Conservation (phyloP, 148 eudicot species). For the Chenopodium berlandieri region DNA sequence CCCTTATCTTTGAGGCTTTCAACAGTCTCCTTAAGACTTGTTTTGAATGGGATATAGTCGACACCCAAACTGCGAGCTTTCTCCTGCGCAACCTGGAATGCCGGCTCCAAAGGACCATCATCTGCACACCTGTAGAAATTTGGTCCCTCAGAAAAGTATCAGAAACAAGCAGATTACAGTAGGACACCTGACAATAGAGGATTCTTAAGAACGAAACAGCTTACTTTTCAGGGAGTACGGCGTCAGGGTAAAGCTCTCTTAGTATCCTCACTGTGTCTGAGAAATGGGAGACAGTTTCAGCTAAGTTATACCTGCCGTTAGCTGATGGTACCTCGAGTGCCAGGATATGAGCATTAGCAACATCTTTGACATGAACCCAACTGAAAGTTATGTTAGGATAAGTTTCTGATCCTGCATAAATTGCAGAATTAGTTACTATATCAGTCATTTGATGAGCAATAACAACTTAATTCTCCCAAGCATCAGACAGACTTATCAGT, state of each 20-base stretch:
- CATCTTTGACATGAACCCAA: slow-evolving; percentile 59
- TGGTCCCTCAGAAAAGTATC: neutral
- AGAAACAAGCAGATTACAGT: neutral
- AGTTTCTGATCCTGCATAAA: slow-evolving; percentile 40
- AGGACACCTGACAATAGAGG: neutral
- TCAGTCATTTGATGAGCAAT: neutral
- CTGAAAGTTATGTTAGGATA: slow-evolving; percentile 37
- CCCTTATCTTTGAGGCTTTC: slow-evolving; percentile 56
- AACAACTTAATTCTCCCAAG: too few species aligned
- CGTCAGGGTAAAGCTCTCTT: slow-evolving; percentile 48
- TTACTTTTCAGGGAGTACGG: slow-evolving; percentile 57
- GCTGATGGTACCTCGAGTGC: slow-evolving; percentile 56
- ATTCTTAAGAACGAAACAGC: slow-evolving; percentile 4
- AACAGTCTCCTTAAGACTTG: slow-evolving; percentile 50
- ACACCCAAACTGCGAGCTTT: slow-evolving; percentile 45
- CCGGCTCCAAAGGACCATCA: slow-evolving; percentile 43
- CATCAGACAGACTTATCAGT: neutral
- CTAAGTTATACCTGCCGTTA: slow-evolving; percentile 45
- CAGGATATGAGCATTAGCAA: slow-evolving; percentile 50
- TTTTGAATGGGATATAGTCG: slow-evolving; percentile 36
- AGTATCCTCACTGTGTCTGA: slow-evolving; percentile 46
- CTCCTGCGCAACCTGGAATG: slow-evolving; percentile 38
- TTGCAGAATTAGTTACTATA: neutral
- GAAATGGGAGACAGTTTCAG: slow-evolving; percentile 40
- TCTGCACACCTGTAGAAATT: slow-evolving; percentile 48